Evolutionary conservation across 345 rosid species (phyloP).

Genomic region (Linum tenue): DNA sequence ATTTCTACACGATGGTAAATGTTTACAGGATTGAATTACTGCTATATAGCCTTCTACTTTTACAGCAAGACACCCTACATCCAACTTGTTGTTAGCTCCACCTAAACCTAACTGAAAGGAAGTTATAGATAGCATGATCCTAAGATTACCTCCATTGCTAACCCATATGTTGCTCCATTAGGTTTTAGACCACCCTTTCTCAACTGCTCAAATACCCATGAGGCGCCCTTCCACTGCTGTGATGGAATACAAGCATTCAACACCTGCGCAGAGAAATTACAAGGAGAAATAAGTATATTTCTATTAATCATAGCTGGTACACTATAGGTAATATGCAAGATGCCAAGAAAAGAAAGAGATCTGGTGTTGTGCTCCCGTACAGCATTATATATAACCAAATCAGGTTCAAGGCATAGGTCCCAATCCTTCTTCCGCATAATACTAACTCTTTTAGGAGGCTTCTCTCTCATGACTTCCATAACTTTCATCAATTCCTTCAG

Average conservation of each 20-base stretch:
- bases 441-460: slow-evolving; percentile 41
- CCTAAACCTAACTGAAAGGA: not conserved
- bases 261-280: slow-evolving; percentile 35
- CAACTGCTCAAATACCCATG: slow-evolving; percentile 80
- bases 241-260: slow-evolving; percentile 81
- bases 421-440: slow-evolving; percentile 47
- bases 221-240: slow-evolving; percentile 81
- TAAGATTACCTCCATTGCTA: slow-evolving; percentile 86
- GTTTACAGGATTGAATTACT: no score
- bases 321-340: not conserved
- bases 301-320: not conserved
- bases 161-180: slow-evolving; percentile 88
- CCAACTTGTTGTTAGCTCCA: not conserved
- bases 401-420: slow-evolving; percentile 83
- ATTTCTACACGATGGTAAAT: no score
- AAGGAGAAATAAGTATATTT: slow-evolving; percentile 6
- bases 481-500: slow-evolving; percentile 59
- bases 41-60: no score
- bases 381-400: slow-evolving; percentile 83
- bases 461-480: slow-evolving; percentile 73
- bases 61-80: not conserved
- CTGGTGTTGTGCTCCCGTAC: slow-evolving; percentile 38
- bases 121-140: slow-evolving; percentile 3
- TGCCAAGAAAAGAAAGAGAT: not conserved
- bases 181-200: slow-evolving; percentile 74